Evolutionary conservation across 305 asterid species (phyloP).

Genomic region (Fraxinus sp.): DNA sequence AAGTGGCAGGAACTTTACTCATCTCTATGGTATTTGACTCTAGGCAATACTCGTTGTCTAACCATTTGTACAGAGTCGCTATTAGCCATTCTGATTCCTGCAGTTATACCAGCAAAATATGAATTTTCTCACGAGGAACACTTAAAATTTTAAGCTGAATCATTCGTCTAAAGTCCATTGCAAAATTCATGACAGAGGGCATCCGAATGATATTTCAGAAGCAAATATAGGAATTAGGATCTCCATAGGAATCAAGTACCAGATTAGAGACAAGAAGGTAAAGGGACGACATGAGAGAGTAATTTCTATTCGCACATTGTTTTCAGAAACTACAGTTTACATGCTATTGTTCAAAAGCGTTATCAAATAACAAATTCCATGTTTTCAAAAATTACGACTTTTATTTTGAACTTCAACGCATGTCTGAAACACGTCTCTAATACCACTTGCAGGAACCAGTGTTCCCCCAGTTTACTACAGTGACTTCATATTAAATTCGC

Average conservation of each 20-base stretch:
- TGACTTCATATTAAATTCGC: not conserved
- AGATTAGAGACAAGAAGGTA: too few species aligned
- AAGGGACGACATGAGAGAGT: too few species aligned
- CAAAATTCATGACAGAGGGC: not conserved
- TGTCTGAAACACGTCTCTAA: not conserved
- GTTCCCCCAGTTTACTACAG: not conserved
- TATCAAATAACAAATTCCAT: too few species aligned
- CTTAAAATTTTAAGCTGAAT: not conserved
- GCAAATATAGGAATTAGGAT: not conserved
- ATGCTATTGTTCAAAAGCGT: too few species aligned
- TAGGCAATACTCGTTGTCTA: slow-evolving; percentile 90
- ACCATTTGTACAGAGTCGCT: slow-evolving; percentile 71
- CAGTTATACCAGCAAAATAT: not conserved
- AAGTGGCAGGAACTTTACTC: slow-evolving; percentile 65
- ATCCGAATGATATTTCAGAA: too few species aligned
- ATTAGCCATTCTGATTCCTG: slow-evolving; percentile 91
- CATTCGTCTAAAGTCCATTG: not conserved
- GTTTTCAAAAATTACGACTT: too few species aligned
- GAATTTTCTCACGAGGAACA: not conserved
- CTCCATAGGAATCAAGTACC: not conserved
- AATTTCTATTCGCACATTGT: too few species aligned
- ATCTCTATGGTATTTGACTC: slow-evolving; percentile 70
- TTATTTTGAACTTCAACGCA: too few species aligned
- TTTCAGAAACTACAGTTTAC: too few species aligned
- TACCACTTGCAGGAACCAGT: not conserved